Conservation (phyloP, 1,139 yeast genomes). For the Lodderomyces orthopsilosis region DNA sequence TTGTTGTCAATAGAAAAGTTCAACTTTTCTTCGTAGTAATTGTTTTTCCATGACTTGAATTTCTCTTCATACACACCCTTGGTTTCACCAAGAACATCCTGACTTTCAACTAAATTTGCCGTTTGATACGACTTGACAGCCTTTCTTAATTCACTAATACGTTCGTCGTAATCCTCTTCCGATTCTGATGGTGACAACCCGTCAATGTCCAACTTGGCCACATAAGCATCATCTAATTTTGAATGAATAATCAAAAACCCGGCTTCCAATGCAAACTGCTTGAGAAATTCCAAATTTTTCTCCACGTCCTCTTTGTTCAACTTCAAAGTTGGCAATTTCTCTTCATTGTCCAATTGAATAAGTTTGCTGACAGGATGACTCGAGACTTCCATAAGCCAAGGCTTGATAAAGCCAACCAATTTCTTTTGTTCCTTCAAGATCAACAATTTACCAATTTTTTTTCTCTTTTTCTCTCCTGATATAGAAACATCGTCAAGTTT, state of each 20-base stretch:
- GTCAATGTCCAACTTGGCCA: slow-evolving; percentile 66
- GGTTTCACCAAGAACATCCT: slow-evolving; percentile 58
- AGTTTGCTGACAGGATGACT: slow-evolving; percentile 28
- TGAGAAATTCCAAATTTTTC: slow-evolving; percentile 56
- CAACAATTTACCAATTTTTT: slow-evolving; percentile 61
- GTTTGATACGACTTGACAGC: slow-evolving; percentile 66
- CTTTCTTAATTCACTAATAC: slow-evolving; percentile 41
- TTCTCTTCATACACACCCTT: slow-evolving; percentile 67
- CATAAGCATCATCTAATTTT: slow-evolving; percentile 49
- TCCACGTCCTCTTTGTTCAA: slow-evolving; percentile 50
- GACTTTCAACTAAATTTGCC: slow-evolving; percentile 64
- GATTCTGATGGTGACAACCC: slow-evolving; percentile 67
- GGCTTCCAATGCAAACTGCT: slow-evolving; percentile 59
- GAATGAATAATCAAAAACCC: slow-evolving; percentile 69
- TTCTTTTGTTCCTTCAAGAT: slow-evolving; percentile 73
- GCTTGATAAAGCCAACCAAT: slow-evolving; percentile 56
- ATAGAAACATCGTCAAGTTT: slow-evolving; percentile 78
- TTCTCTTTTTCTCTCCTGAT: slow-evolving; percentile 67
- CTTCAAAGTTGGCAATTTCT: slow-evolving; percentile 45
- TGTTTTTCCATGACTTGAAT: slow-evolving; percentile 78
- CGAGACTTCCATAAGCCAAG: slow-evolving; percentile 59
- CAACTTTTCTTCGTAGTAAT: slow-evolving; percentile 76
- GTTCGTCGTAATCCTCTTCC: slow-evolving; percentile 56
- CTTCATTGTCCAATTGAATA: slow-evolving; percentile 37
- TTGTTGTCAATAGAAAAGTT: slow-evolving; percentile 57